Percentiles rank a stretch among this genome's conserved stretches.
phyloP scores from a whole-genome alignment of 2,329 filamentous ascomycete species.

The Tolypocladium album region DNA sequence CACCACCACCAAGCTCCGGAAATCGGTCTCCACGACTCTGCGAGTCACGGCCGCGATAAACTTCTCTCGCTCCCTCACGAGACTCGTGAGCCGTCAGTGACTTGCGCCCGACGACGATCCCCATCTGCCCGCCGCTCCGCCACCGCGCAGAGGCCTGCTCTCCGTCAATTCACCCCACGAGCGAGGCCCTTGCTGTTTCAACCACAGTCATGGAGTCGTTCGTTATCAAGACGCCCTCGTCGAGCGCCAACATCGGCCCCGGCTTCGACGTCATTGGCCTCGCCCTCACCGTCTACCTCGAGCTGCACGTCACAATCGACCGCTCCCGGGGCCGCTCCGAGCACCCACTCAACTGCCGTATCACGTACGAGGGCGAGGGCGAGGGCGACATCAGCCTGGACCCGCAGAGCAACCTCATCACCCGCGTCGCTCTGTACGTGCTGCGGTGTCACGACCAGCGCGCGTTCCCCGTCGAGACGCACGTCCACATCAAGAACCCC shows the following conservation, averaged over 20 bases:
- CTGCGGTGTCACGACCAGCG: constrained; percentile 83
- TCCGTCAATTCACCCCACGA: background rate
- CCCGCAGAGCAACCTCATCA: constrained; percentile 85
- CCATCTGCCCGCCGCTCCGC: background rate
- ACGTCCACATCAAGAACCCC: constrained; percentile 90
- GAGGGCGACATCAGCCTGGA: constrained; percentile 71
- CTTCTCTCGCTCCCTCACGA: background rate
- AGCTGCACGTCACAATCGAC: constrained; percentile 72
- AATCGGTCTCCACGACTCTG: background rate
- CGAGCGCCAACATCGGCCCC: constrained; percentile 93
- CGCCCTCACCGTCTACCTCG: constrained; percentile 86
- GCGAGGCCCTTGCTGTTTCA: constrained; percentile 13
- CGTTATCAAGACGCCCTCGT: constrained; percentile 75
- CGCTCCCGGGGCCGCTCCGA: constrained; percentile 40
- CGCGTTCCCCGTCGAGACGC: constrained; percentile 73
- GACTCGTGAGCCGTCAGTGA: background rate
- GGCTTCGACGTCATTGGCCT: constrained; percentile 98
- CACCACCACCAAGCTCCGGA: background rate
- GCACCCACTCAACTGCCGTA: constrained; percentile 68
- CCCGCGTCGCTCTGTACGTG: constrained; percentile 87
- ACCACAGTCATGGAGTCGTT: constrained; percentile 45
- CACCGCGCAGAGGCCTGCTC: background rate
- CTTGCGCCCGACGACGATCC: background rate
- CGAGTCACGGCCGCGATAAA: background rate
- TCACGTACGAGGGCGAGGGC: constrained; percentile 83